Percentiles rank a stretch among this genome's conserved stretches.
Evolutionary conservation across 1,284 basidiomycete species (phyloP).

Genomic region (Rhodotorula sp.): DNA sequence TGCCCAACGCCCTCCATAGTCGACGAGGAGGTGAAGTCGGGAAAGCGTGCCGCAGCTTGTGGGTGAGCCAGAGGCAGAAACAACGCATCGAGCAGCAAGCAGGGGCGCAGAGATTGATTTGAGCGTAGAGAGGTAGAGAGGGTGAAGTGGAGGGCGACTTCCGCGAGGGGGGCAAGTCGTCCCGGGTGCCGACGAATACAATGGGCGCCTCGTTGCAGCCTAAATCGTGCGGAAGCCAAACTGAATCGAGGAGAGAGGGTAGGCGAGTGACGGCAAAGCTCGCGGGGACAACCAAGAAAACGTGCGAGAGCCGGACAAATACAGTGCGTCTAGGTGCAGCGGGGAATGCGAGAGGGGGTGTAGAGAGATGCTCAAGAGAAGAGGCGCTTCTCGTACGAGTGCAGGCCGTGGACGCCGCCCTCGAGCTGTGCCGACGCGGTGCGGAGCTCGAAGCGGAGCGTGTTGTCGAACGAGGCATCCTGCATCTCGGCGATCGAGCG

Average conservation of each 20-base stretch:
- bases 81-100: no score
- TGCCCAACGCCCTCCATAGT: no score
- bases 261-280: background rate
- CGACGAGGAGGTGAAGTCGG: no score
- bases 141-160: no score
- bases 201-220: no score
- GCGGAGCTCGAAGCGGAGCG: conserved; percentile 86
- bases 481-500: conserved; percentile 64
- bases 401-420: conserved; percentile 89
- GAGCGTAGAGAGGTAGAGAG: no score
- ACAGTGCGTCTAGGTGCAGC: no score
- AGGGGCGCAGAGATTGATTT: no score
- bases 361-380: conserved; percentile 50
- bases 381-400: conserved; percentile 71
- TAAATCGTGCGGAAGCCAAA: background rate
- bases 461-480: conserved; percentile 62
- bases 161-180: no score
- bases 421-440: conserved; percentile 95
- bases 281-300: background rate
- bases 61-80: no score
- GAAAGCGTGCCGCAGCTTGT: no score
- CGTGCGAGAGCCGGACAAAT: background rate
- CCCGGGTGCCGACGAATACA: no score
- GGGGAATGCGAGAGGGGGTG: background rate
- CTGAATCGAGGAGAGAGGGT: background rate